These are phyloP conservation scores for Eucalyptus sp. DNA, from an alignment of 345 rosid genomes.

Conservation along the genomic window DNA sequence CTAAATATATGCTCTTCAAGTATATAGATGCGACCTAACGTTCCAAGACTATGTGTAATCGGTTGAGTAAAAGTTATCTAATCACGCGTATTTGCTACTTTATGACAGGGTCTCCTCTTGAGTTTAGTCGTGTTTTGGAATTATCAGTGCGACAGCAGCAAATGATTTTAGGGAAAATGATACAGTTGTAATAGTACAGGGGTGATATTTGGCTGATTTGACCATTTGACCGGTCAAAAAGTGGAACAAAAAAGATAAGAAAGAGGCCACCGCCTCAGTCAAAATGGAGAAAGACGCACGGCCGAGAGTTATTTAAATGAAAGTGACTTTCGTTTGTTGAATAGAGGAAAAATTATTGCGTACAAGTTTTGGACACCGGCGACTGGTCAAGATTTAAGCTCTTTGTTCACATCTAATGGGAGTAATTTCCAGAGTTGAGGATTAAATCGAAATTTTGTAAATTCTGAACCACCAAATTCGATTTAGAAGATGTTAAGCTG, in stretches of 20 bases:
- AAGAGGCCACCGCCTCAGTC: background rate
- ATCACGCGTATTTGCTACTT: background rate
- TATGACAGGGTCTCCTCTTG: background rate
- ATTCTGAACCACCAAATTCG: background rate
- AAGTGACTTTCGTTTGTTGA: background rate
- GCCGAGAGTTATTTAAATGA: background rate
- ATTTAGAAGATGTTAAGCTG: background rate
- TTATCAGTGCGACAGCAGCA: background rate
- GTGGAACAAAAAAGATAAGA: background rate
- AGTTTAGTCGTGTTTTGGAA: background rate
- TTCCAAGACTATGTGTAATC: background rate
- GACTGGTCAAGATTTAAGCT: background rate
- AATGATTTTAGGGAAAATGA: background rate
- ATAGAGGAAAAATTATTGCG: background rate
- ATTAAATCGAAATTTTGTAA: background rate
- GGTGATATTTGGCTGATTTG: background rate
- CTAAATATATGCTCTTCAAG: background rate
- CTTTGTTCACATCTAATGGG: background rate
- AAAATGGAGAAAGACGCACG: background rate
- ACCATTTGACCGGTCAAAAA: background rate
- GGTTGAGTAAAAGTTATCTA: background rate
- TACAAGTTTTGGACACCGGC: background rate
- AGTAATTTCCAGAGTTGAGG: background rate
- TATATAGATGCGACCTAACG: background rate
- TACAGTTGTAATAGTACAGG: background rate